Evolutionary conservation across 352 stramenopile genomes (phyloP).

Genomic region (Globisporangium nunn): DNA sequence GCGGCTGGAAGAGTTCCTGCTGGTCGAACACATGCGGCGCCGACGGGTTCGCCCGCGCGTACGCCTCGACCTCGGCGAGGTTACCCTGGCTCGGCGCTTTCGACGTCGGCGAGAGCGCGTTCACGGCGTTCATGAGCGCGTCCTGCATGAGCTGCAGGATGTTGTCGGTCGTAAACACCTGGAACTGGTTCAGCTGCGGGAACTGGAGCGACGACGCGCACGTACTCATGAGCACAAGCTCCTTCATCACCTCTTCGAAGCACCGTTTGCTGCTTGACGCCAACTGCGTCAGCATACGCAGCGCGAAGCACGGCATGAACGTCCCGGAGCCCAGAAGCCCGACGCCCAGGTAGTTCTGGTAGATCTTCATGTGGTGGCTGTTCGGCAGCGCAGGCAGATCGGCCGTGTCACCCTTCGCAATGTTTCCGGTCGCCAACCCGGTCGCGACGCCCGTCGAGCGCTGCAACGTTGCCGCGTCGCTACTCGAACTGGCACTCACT

Average conservation of each 20-base stretch:
- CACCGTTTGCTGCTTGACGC: constrained; percentile 60
- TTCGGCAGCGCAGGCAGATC: constrained; percentile 37
- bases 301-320: constrained; percentile 65
- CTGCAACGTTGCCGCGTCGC: neutral
- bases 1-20: constrained; percentile 52
- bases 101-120: constrained; percentile 43
- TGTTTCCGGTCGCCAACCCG: neutral
- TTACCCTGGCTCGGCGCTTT: constrained; percentile 34
- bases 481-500: constrained; percentile 1
- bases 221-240: constrained; percentile 68
- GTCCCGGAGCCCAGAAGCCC: constrained; percentile 44
- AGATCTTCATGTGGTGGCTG: constrained; percentile 71
- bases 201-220: constrained; percentile 40
- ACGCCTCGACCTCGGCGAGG: constrained; percentile 40
- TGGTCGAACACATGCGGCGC: constrained; percentile 58
- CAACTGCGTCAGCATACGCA: constrained; percentile 80
- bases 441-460: neutral
- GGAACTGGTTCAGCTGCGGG: constrained; percentile 58
- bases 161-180: constrained; percentile 70
- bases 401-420: neutral
- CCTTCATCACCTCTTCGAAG: constrained; percentile 72
- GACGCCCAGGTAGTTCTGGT: constrained; percentile 72
- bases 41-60: constrained; percentile 19
- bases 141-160: constrained; percentile 78
- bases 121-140: constrained; percentile 54